Evolutionary conservation across 2,329 filamentous ascomycete species (phyloP).

Genomic region (Fusarium kyushuense): DNA sequence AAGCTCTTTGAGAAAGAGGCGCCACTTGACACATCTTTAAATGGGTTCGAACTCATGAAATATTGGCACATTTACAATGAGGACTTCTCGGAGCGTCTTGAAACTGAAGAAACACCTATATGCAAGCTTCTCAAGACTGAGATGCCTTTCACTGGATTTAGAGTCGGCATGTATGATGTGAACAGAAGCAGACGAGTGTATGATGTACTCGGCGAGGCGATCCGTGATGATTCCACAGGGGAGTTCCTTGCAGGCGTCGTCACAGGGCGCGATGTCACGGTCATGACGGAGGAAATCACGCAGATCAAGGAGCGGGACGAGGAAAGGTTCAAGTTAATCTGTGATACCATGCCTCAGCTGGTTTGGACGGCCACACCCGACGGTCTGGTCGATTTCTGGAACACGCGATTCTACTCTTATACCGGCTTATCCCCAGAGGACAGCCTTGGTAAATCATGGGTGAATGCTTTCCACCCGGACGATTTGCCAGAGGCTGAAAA

Average conservation of each 20-base stretch:
- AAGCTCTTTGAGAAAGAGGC: conserved; percentile 61
- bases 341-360: conserved; percentile 77
- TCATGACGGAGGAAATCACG: conserved; percentile 75
- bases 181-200: conserved; percentile 67
- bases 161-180: conserved; percentile 72
- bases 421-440: conserved; percentile 74
- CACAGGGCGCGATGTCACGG: conserved; percentile 78
- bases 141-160: conserved; percentile 67
- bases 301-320: conserved; percentile 78
- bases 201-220: conserved; percentile 75
- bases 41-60: conserved; percentile 68
- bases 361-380: conserved; percentile 80
- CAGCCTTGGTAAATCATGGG: conserved; percentile 73
- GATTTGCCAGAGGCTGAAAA: conserved; percentile 69
- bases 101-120: conserved; percentile 74
- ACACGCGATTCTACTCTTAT: conserved; percentile 82
- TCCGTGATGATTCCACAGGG: conserved; percentile 73
- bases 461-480: conserved; percentile 75
- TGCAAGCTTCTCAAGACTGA: conserved; percentile 72
- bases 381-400: conserved; percentile 79
- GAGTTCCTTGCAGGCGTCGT: conserved; percentile 81
- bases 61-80: conserved; percentile 73
- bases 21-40: conserved; percentile 55
- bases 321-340: conserved; percentile 79
- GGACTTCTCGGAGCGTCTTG: conserved; percentile 71